Base-by-base conservation (phyloP, 2,329 filamentous ascomycete species). In the Fusarium ramigenum region DNA sequence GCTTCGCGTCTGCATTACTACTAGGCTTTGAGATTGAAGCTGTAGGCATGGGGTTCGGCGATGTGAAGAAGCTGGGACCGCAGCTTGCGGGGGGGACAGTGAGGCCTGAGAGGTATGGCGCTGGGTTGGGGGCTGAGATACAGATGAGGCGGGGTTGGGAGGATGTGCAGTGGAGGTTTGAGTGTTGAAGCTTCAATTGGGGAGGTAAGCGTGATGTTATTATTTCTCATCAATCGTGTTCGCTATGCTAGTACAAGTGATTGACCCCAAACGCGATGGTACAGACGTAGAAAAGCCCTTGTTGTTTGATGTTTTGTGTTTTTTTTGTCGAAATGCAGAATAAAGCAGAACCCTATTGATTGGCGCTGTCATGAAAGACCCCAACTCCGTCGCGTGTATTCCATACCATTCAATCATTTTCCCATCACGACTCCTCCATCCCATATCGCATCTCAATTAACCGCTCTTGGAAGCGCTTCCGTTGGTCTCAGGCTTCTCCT, bases 1-100 rank as follows among this genome's bases (percentile, higher is more conserved):
- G 79, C 10, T 76, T 83, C 49, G 71, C 78, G 47, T 69, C 72
- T 7, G 58, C 77, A 4, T 28, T 83, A 21, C 43, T 82, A 21
- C 57, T 82, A 8, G 80, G 79, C 4, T 82, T 79, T 42, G 79
- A 83, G 4, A 62, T 82, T 11, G 69, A 70, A 5, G 68, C 75
- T 9, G 25, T 72, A 2, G 71, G 69, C 5, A 74, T 64, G 67
- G 53, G 23, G 1, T 77, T 75, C 21, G 69, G 65, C 1, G 70
- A 76, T 6, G 34, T 77, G 12, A 60, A 77, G 60, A 70, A 69
- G 70, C 52, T 64, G 1, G 62, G 63, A 1, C 66, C 75, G 5
- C 42, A 62, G 21, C 58, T 78, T 23, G 71, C 76, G 3, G 67
- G 73, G 25, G 76, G 70, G 1, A 60, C 73, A 7, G 64, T 70